A percentile compares a stretch with the other conserved stretches of the same genome.
Conservation (phyloP, 2,329 filamentous ascomycete species). For the Botrytis squamosa region DNA sequence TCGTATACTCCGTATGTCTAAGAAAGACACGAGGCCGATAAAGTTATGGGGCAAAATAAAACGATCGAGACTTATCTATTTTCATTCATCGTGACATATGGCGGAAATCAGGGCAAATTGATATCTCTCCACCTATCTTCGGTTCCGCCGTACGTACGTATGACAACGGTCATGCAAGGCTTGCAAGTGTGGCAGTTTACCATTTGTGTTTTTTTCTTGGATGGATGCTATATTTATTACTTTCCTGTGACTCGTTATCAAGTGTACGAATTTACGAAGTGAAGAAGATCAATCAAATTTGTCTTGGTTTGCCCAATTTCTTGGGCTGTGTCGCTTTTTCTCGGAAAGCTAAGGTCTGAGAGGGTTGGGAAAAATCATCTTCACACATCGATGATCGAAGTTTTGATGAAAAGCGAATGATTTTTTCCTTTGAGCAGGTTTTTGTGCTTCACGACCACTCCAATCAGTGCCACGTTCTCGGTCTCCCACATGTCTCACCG, state of each 20-base stretch:
- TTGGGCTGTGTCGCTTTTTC: conserved; percentile 12
- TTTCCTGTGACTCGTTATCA: conserved; percentile 3
- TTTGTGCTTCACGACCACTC: background rate
- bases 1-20: conserved; percentile 3
- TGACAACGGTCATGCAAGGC: conserved; percentile 17
- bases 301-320: conserved; percentile 3
- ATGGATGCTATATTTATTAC: background rate
- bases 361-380: background rate
- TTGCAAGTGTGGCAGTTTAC: conserved; percentile 20
- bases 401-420: background rate
- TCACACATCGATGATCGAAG: background rate
- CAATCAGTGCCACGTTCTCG: conserved; percentile 17
- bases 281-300: conserved; percentile 3
- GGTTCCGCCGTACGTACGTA: background rate
- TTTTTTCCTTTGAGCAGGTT: background rate
- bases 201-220: conserved; percentile 12
- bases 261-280: background rate
- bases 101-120: conserved; percentile 12
- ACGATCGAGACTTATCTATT: background rate
- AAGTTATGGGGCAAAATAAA: conserved; percentile 4
- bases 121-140: background rate
- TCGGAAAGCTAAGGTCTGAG: conserved; percentile 3
- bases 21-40: conserved; percentile 12
- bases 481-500: conserved; percentile 17
- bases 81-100: background rate